Percentiles rank a stretch among this genome's conserved stretches.
Conservation (phyloP, 805 yeast species). For the Grigorovia transvaalensis region DNA sequence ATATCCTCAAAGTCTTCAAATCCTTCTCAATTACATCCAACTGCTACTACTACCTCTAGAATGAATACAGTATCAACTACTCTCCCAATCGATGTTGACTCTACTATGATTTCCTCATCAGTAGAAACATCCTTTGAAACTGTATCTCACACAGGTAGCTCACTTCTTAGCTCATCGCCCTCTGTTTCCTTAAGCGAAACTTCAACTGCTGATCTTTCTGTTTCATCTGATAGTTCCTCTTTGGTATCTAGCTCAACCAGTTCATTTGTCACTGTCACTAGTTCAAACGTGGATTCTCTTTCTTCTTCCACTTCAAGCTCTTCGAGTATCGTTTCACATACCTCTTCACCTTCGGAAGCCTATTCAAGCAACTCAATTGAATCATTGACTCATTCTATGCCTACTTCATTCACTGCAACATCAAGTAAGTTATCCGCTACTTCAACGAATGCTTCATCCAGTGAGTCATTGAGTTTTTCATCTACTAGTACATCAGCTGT, state of each 20-base stretch:
- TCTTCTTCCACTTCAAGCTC: not conserved
- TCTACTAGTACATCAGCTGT: not conserved
- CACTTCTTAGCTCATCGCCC: too few species aligned
- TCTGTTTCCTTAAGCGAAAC: too few species aligned
- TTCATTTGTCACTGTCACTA: too few species aligned
- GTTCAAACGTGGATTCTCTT: too few species aligned
- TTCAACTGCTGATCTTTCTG: too few species aligned
- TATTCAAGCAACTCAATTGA: slow-evolving; percentile 4
- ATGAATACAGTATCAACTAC: too few species aligned
- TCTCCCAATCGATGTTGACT: not conserved
- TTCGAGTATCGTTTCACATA: not conserved
- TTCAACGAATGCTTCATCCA: slow-evolving; percentile 15
- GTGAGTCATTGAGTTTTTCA: not conserved
- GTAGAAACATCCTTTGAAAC: too few species aligned
- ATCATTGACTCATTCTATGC: slow-evolving; percentile 11
- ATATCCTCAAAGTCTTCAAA: slow-evolving; percentile 2
- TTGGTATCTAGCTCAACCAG: too few species aligned
- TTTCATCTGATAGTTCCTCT: too few species aligned
- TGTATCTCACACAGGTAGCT: too few species aligned
- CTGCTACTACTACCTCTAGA: slow-evolving; percentile 5
- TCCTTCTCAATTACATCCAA: slow-evolving; percentile 5
- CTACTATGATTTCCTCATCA: not conserved
- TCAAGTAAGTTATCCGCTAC: slow-evolving; percentile 6
- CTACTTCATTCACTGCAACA: slow-evolving; percentile 10
- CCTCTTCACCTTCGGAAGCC: not conserved